These are phyloP conservation scores for Hygrophila difformis DNA, from an alignment of 257 asterid genomes.

Conservation along the genomic window DNA sequence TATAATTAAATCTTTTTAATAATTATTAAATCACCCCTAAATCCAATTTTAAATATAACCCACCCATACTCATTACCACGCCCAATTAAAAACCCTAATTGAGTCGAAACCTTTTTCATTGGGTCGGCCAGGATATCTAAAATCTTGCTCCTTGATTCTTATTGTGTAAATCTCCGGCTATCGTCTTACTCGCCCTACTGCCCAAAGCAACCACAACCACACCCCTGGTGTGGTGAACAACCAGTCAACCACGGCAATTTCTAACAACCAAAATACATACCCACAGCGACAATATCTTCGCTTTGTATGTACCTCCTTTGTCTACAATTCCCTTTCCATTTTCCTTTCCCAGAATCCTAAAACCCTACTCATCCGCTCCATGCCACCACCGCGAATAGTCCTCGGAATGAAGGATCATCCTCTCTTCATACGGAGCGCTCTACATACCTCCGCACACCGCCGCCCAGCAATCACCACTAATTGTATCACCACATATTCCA, in stretches of 20 bases:
- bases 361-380: conserved; percentile 32
- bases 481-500: conserved; percentile 24
- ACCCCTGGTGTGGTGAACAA: too few relatives aligned
- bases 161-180: conserved; percentile 13
- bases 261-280: conserved; percentile 6
- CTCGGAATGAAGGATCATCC: conserved; percentile 54
- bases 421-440: conserved; percentile 37
- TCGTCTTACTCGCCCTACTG: conserved; percentile 6
- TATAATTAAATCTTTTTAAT: too few relatives aligned
- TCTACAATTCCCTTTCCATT: conserved; percentile 24
- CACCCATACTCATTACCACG: too few relatives aligned
- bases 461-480: conserved; percentile 29
- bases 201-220: conserved; percentile 13
- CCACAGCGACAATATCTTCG: conserved; percentile 13
- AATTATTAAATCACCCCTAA: too few relatives aligned
- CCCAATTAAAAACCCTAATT: too few relatives aligned
- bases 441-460: conserved; percentile 79
- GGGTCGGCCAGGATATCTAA: too few relatives aligned
- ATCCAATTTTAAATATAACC: too few relatives aligned
- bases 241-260: conserved; percentile 1
- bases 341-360: conserved; percentile 38
- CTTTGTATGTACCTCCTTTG: conserved; percentile 44
- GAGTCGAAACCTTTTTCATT: too few relatives aligned
- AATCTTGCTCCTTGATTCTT: too few relatives aligned
- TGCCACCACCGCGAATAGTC: conserved; percentile 17